Percentiles rank a stretch among this genome's conserved stretches.
phyloP scores from a whole-genome alignment of 306 rosid genomes.

The Casuarina glauca region DNA sequence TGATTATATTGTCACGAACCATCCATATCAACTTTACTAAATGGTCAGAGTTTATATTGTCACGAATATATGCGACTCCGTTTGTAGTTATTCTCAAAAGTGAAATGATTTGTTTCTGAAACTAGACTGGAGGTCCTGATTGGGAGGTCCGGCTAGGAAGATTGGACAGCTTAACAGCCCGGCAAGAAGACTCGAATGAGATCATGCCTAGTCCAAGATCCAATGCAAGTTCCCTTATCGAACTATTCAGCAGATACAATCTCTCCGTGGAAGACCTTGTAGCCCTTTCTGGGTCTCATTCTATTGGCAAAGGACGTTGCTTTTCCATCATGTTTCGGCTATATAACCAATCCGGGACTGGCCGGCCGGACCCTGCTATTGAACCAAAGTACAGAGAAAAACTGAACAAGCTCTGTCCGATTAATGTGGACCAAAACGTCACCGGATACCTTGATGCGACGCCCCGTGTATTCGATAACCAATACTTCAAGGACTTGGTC shows the following conservation, averaged over 20 bases:
- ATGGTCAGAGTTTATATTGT: not conserved
- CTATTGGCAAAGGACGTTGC: constrained; percentile 79
- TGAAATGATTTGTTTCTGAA: not conserved
- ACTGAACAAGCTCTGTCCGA: constrained; percentile 60
- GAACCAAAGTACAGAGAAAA: constrained; percentile 49
- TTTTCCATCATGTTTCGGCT: constrained; percentile 90
- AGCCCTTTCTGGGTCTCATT: constrained; percentile 89
- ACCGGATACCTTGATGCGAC: constrained; percentile 81
- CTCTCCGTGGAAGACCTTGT: constrained; percentile 65
- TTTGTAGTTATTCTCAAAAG: not conserved
- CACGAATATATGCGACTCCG: not conserved
- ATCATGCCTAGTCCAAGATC: constrained; percentile 95
- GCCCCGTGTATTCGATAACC: constrained; percentile 71
- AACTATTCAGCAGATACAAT: constrained; percentile 48
- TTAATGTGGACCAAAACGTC: constrained; percentile 60
- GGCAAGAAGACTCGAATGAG: constrained; percentile 60
- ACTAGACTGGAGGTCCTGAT: constrained; percentile 84
- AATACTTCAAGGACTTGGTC: constrained; percentile 85
- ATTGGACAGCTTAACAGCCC: constrained; percentile 72
- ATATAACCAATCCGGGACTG: constrained; percentile 79
- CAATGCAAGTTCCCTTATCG: constrained; percentile 63
- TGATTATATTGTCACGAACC: not conserved
- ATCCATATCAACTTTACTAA: no score
- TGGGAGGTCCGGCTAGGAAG: constrained; percentile 87
- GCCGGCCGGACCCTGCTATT: constrained; percentile 70